Base-by-base conservation (phyloP, 257 asterid genomes). In the Scutellaria galericulata region DNA sequence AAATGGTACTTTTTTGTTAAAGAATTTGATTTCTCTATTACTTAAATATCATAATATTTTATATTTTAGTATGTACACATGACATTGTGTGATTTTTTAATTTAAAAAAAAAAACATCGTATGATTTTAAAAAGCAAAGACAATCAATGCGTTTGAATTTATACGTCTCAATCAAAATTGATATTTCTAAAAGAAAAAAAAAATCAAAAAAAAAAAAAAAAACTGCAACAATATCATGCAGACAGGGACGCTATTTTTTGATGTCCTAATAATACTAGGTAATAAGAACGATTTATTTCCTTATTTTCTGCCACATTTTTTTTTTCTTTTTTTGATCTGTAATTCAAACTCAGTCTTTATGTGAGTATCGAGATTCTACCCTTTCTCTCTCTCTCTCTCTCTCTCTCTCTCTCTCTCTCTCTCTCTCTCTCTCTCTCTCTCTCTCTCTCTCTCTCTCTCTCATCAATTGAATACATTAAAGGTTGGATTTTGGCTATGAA, bases 201-300 rank as follows among this genome's bases (percentile, higher is more conserved):
- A 24, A 24, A 15, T 52, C 58, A 0, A 50, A 50, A 14, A 3
- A 0, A 18, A 18, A 18, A 18, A 18, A 18, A 0, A 18, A 0
- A 54, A 54, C 10, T 10, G 4, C 31, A 20, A 20, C 7, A 12
- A 20, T 18, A 57, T 10, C 6, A 56, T 55, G 6, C 62, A 56
- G 42, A 56, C 1, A 56, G 42, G 37, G 10, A 12, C 15, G 44
- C 15, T 56, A 56, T 56, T 24, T 24, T 31, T 57, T 11, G 10
- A 57, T 27, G 63, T 5, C 41, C 12, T 35, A 31, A 31, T 58
- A 59, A 31, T 58, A 59, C 47, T n/a, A 61, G 50, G 50, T 61
- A 39, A 13, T n/a, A 61, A 31, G 22, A 50, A 61, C 11, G 37
- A 61, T 61, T 61, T 60, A 37, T 24, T 57, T 57, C 44, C 15